Base-by-base conservation (phyloP, 345 rosid species). In the Ailanthus altissimus region DNA sequence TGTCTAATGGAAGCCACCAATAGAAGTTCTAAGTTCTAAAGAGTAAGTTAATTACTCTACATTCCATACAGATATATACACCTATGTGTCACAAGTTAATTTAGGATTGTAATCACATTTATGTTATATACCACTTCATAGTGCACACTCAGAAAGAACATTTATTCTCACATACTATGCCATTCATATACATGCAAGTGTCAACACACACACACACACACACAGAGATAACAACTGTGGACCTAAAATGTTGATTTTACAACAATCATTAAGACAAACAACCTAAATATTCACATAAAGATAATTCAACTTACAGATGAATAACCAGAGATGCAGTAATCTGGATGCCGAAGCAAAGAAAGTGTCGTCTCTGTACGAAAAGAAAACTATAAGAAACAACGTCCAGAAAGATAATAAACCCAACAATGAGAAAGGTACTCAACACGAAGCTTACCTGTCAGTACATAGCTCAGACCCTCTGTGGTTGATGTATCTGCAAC, bases 281-380 rank as follows among this genome's bases (percentile, higher is more conserved):
- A 10, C 47, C 73, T 15, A 67, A 75, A 75, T 25, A 4, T 36
- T 53, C 42, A 15, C 25, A 38, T 51, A 60, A 68, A 16, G 21
- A 53, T 38, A 21, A 54, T 63, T 43, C 16, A 45, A 83, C 99
- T 89, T 88, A 94, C 99, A 68, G 85, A 90, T 72, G 99, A 88
- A 88, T 93, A 92, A 78, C 88, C 95, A 20, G 99, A 96, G 84
- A 93, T 92, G 93, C 97, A 93, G 79, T 90, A 96, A 79, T 93
- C 98, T 67, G 98, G 98, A 81, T 93, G 93, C 47, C 98, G 91
- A 64, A 96, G 94, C 87, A 96, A 90, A 75, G 98, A 88, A 75
- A 93, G 82, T 25, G 90, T 84, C 43, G 99, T 90, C 81, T 96
- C 99, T 96, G 93, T 84, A 73, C 53, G 71, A 73, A 77, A 73